phyloP scores from a whole-genome alignment of 2,329 filamentous ascomycete genomes.

The Monilinia polystroma region DNA sequence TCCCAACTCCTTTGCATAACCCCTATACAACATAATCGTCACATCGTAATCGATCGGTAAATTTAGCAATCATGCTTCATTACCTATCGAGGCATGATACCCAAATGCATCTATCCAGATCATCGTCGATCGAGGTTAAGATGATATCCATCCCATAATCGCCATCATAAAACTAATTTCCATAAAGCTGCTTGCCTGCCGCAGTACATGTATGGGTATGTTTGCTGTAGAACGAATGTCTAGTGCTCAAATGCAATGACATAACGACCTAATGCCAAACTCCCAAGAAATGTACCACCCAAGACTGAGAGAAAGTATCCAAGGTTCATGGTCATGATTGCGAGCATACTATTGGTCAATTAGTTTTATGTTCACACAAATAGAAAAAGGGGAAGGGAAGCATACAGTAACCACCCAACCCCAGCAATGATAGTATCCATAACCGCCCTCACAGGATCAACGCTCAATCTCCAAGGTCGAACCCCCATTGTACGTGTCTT shows the following conservation, averaged over 20 bases:
- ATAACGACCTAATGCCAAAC: constrained; percentile 52
- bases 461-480: constrained; percentile 76
- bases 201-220: background rate
- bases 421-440: constrained; percentile 72
- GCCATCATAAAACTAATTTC: constrained; percentile 7
- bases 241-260: constrained; percentile 30
- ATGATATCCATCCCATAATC: background rate
- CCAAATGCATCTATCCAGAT: background rate
- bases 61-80: constrained; percentile 16
- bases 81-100: constrained; percentile 12
- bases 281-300: constrained; percentile 79
- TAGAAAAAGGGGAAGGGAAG: constrained; percentile 5
- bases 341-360: constrained; percentile 68
- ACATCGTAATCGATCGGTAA: background rate
- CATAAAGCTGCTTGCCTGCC: constrained; percentile 25
- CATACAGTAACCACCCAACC: constrained; percentile 83
- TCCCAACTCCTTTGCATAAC: background rate
- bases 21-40: background rate
- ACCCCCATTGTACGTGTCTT: constrained; percentile 52
- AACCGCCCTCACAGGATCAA: constrained; percentile 71
- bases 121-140: background rate
- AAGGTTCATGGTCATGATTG: constrained; percentile 86
- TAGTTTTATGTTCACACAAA: constrained; percentile 21
- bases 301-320: constrained; percentile 83
- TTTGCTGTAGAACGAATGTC: background rate